Conservation (phyloP, 176 grass and related monocot species). For the Musa acuminata region DNA sequence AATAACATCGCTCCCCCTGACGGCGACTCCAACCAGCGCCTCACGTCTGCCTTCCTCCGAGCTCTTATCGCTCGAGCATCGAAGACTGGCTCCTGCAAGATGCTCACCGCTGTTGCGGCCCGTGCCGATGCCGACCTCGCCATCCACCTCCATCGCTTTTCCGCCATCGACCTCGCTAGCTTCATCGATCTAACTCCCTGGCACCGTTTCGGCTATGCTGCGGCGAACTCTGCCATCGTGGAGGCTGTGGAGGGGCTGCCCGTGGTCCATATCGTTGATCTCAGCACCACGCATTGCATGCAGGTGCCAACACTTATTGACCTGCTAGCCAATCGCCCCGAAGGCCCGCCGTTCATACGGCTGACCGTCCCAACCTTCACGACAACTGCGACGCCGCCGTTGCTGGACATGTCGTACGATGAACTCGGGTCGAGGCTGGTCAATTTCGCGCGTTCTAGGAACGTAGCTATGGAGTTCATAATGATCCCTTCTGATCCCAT, state of each 20-base stretch:
- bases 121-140: constrained; percentile 35
- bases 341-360: constrained; percentile 61
- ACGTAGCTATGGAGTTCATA: constrained; percentile 76
- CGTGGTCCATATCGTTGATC: constrained; percentile 69
- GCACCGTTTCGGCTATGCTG: constrained; percentile 89
- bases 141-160: constrained; percentile 60
- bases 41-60: constrained; percentile 80
- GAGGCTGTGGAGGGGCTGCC: constrained; percentile 73
- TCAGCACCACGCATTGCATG: constrained; percentile 97
- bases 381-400: constrained; percentile 25
- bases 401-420: constrained; percentile 74
- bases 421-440: constrained; percentile 66
- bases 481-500: constrained; percentile 41
- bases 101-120: constrained; percentile 38
- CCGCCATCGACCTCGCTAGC: constrained; percentile 71
- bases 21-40: constrained; percentile 81
- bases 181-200: constrained; percentile 96
- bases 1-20: constrained; percentile 96
- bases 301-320: constrained; percentile 99
- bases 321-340: constrained; percentile 56
- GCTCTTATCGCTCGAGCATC: constrained; percentile 78
- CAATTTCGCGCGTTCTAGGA: constrained; percentile 67
- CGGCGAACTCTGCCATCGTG: constrained; percentile 68
- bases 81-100: constrained; percentile 73
- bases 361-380: constrained; percentile 50